Evolutionary conservation across 176 grass and related monocot species (phyloP), one percentile per base, ranked within the genome.

Genomic region (Cenchrus purpureus): DNA sequence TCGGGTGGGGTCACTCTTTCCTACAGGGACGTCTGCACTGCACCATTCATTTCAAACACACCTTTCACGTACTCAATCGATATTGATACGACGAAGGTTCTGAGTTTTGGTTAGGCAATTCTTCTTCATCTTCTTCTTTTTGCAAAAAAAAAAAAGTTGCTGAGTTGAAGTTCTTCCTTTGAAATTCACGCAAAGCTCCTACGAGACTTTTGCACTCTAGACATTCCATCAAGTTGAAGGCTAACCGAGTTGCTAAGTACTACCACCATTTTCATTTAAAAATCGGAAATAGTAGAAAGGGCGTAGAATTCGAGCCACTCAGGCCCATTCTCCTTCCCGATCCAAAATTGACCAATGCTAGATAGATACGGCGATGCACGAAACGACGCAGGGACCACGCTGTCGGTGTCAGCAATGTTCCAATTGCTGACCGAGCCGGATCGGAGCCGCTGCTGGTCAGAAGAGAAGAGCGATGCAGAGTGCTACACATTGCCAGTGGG

Each of bases 361-460:
- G 7, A 65, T 32, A 12, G 3, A 40, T 40, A 40, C 34, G 53
- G 73, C 20, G 31, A 76, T 37, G 53, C 31, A 11, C 34, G 19
- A 70, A 19, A 74, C 72, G 72, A 54, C 72, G 8, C 46, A 62
- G 49, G 49, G 78, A 37, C 78, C 46, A 31, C 31, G 31, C 49
- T 68, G 64, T 25, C 78, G 68, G 15, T 11, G 15, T 46, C 45
- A 46, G 45, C 11, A 76, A 42, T 76, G 52, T 40, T 34, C 9
- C 45, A 20, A 25, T 65, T 34, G 77, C 62, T 66, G 61, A 11
- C 4, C 10, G 28, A 65, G 77, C 77, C 60, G 45, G 45, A 46
- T 40, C 55, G 15, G 58, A 25, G 55, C 31, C 44, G 37, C 37
- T 40, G 14, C 77, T 67, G 45, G 57, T 63, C 76, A 67, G 61